Percentiles rank a stretch among this genome's conserved stretches.
These are phyloP conservation scores for Rhododendron henanense DNA, from an alignment of 148 eudicot species.

Conservation along the genomic window DNA sequence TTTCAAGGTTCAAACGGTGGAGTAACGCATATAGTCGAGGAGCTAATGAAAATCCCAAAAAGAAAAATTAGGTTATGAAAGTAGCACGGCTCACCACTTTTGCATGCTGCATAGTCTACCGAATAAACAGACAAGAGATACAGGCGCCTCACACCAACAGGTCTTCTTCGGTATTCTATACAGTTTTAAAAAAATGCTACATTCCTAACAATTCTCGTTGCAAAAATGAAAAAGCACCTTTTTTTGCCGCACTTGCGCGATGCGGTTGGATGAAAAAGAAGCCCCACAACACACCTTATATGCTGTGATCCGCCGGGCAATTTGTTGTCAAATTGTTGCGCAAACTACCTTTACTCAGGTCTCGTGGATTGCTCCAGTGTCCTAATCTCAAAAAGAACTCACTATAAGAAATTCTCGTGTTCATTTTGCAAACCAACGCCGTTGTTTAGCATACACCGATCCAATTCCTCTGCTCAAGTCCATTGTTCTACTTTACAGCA, in stretches of 20 bases:
- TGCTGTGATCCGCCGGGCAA: neutral
- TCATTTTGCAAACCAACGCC: neutral
- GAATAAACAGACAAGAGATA: neutral
- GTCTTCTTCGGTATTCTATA: neutral
- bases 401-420: neutral
- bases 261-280: neutral
- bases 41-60: neutral
- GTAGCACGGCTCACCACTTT: neutral
- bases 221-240: neutral
- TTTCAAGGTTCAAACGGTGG: neutral
- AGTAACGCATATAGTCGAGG: neutral
- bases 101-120: neutral
- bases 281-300: neutral
- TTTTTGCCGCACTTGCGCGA: neutral
- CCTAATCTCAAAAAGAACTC: neutral
- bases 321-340: neutral
- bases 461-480: neutral
- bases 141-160: too few species aligned
- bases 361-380: neutral
- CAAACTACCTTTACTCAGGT: neutral
- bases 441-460: neutral
- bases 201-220: neutral
- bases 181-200: neutral
- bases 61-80: neutral
- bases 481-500: neutral